Percentiles rank a stretch among this genome's conserved stretches.
Conservation (phyloP, 2,329 filamentous ascomycete genomes). For the Fusarium dlaminii region DNA sequence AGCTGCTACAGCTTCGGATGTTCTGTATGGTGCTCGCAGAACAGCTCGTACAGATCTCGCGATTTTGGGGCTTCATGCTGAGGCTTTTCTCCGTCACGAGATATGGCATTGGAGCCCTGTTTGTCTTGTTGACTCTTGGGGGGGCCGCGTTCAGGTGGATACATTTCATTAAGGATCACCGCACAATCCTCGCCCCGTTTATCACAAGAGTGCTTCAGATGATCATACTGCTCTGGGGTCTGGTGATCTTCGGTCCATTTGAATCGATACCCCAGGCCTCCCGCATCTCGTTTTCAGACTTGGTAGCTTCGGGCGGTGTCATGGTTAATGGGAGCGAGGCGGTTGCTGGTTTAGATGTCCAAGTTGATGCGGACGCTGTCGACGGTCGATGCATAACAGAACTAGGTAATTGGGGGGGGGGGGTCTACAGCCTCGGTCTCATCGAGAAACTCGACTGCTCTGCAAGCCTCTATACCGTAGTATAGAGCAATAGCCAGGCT, state of each 20-base stretch:
- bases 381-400: too few species aligned
- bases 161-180: not conserved
- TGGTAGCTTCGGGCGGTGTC: not conserved
- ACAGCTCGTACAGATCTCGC: not conserved
- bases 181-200: not conserved
- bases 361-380: not conserved
- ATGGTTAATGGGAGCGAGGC: fast-evolving
- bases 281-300: not conserved
- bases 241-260: not conserved
- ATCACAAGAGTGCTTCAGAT: not conserved
- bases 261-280: not conserved
- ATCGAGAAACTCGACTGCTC: not conserved
- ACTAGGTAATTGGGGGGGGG: fast-evolving
- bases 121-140: not conserved
- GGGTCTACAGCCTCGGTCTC: not conserved
- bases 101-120: fast-evolving
- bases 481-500: not conserved
- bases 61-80: fast-evolving
- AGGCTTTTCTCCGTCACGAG: fast-evolving
- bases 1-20: not conserved
- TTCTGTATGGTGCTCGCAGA: not conserved
- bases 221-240: not conserved
- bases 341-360: not conserved
- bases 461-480: not conserved
- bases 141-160: not conserved